These are phyloP conservation scores for Eucalyptus coolabah DNA, from an alignment of 345 rosid genomes.

Conservation along the genomic window DNA sequence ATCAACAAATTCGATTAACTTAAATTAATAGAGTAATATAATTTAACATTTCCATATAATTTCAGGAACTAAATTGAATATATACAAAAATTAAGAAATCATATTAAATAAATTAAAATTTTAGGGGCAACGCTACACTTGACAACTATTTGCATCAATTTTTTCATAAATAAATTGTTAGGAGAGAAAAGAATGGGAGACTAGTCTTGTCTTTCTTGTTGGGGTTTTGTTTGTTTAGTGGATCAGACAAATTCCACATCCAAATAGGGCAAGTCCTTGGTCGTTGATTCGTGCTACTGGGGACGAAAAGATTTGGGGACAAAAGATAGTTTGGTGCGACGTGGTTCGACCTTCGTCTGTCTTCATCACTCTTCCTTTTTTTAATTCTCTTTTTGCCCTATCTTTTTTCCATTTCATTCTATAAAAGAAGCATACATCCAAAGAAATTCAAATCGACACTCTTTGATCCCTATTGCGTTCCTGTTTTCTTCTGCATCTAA, in stretches of 20 bases:
- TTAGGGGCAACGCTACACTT: not conserved
- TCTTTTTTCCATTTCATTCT: not conserved
- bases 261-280: not conserved
- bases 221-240: not conserved
- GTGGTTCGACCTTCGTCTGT: not conserved
- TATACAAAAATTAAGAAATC: not conserved
- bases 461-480: not conserved
- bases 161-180: not conserved
- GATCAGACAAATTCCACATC: not conserved
- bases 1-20: not conserved
- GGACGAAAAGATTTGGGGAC: not conserved
- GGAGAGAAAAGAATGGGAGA: not conserved
- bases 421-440: not conserved
- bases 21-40: not conserved
- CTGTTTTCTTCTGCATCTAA: not conserved
- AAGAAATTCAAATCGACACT: not conserved
- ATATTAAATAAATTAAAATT: too few species aligned
- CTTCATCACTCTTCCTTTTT: not conserved
- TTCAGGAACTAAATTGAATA: not conserved
- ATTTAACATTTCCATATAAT: not conserved
- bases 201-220: not conserved
- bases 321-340: not conserved
- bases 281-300: not conserved
- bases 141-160: not conserved
- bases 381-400: not conserved